Percentiles rank a stretch among this genome's conserved stretches.
Evolutionary conservation across 306 rosid species (phyloP).

Genomic region (Leucaena leucocephala): DNA sequence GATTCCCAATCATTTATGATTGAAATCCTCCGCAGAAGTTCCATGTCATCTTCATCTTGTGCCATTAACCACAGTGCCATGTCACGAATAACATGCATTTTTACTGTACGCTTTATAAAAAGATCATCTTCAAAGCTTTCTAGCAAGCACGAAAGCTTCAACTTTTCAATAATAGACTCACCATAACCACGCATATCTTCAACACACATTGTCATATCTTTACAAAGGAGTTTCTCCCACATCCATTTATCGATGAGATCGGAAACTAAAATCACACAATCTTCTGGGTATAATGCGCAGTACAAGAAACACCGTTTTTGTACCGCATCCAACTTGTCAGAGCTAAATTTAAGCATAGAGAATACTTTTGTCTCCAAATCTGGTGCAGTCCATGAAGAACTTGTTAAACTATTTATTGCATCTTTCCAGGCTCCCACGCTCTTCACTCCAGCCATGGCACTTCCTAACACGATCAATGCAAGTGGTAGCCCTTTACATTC

Average conservation of each 20-base stretch:
- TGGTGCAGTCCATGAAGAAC: neutral
- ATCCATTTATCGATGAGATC: constrained; percentile 19
- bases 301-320: constrained; percentile 21
- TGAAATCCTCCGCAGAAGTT: neutral
- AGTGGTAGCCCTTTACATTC: neutral
- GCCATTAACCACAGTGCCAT: neutral
- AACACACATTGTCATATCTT: neutral
- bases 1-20: neutral
- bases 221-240: neutral
- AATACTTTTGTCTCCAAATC: constrained; percentile 17
- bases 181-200: neutral
- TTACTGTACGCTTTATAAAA: neutral
- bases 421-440: constrained; percentile 2
- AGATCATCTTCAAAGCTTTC: neutral
- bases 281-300: constrained; percentile 7
- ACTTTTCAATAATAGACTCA: neutral
- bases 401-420: neutral
- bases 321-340: constrained; percentile 9
- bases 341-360: constrained; percentile 28
- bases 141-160: constrained; percentile 9
- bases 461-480: neutral
- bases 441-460: constrained; percentile 33
- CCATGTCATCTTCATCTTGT: neutral
- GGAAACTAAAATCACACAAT: neutral
- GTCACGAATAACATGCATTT: constrained; percentile 20